Percentiles rank a stretch among this genome's conserved stretches.
phyloP scores from a whole-genome alignment of 108 stramenopile genomes.

The Cylindrotheca fusiformis region DNA sequence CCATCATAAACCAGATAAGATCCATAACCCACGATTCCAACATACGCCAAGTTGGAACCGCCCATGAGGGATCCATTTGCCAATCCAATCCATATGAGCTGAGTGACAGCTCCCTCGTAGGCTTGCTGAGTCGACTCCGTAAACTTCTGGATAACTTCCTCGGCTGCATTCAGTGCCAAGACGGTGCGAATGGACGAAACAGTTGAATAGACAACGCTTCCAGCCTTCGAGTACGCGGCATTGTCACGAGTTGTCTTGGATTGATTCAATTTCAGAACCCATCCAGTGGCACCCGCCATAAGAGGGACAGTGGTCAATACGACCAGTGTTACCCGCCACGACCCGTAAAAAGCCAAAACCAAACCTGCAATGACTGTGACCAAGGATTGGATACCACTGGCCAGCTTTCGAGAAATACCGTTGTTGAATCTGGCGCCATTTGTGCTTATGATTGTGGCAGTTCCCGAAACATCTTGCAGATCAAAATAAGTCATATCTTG shows the following conservation, averaged over 20 bases:
- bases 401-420: constrained; percentile 39
- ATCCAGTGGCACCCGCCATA: constrained; percentile 29
- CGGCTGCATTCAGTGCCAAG: constrained; percentile 46
- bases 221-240: constrained; percentile 43
- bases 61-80: constrained; percentile 51
- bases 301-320: constrained; percentile 38
- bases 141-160: constrained; percentile 39
- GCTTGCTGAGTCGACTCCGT: constrained; percentile 35
- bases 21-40: constrained; percentile 33
- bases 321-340: constrained; percentile 36
- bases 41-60: constrained; percentile 26
- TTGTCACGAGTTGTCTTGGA: constrained; percentile 31
- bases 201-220: constrained; percentile 40
- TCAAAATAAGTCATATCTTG: constrained; percentile 65
- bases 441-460: constrained; percentile 37
- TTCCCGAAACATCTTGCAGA: constrained; percentile 41
- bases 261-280: constrained; percentile 35
- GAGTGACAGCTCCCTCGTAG: constrained; percentile 28
- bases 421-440: constrained; percentile 45
- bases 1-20: constrained; percentile 37
- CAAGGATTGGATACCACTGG: constrained; percentile 33
- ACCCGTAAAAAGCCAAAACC: constrained; percentile 36
- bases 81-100: constrained; percentile 32
- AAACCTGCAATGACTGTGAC: constrained; percentile 40
- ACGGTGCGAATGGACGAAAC: constrained; percentile 49